Percentiles rank a stretch among this genome's conserved stretches.
phyloP scores from a whole-genome alignment of 2,329 filamentous ascomycete species.

The Trichoderma simmonsii region DNA sequence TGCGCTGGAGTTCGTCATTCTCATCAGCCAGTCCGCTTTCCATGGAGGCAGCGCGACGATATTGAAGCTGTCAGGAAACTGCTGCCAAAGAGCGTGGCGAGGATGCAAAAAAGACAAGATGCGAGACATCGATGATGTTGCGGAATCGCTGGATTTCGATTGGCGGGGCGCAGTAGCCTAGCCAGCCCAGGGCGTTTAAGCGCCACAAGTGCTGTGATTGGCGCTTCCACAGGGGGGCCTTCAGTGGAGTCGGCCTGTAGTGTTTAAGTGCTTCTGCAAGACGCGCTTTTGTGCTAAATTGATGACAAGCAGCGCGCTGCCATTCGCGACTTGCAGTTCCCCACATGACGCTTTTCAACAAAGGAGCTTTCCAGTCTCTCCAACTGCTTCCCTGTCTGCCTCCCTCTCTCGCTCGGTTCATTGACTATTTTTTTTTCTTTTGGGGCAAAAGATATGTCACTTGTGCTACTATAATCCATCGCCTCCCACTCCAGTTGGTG shows the following conservation, averaged over 20 bases:
- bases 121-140: neutral
- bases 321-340: slow-evolving; percentile 13
- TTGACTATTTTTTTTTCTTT: neutral
- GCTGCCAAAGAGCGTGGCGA: neutral
- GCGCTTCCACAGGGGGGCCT: neutral
- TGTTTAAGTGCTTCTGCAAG: neutral
- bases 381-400: neutral
- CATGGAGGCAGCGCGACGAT: slow-evolving; percentile 14
- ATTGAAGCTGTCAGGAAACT: neutral
- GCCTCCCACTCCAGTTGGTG: neutral
- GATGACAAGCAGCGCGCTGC: slow-evolving; percentile 6
- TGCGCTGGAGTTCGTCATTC: slow-evolving; percentile 37
- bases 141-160: neutral
- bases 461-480: neutral
- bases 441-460: neutral
- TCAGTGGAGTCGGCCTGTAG: slow-evolving; percentile 8
- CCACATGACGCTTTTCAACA: slow-evolving; percentile 15
- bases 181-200: neutral
- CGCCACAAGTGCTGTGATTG: neutral
- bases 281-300: slow-evolving; percentile 14
- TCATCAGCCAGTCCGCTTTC: neutral
- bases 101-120: neutral
- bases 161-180: neutral
- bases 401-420: neutral
- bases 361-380: neutral